Percentiles rank a stretch among this genome's conserved stretches.
Evolutionary conservation across 352 stramenopile genomes (phyloP).

Genomic region (Globisporangium iwayamae): DNA sequence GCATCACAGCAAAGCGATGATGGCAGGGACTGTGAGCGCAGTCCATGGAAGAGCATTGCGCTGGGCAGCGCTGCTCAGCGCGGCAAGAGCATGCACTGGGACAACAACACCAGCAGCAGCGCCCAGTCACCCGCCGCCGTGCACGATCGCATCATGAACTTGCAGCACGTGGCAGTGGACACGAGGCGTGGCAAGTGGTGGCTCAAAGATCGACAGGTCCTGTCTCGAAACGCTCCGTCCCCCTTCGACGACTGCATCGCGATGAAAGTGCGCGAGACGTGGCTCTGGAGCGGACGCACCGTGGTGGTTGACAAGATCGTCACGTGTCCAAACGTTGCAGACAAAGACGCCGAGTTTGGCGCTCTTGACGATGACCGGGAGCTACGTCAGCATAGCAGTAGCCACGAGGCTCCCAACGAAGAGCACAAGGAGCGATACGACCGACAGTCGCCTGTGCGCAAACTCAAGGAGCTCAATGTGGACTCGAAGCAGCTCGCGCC

Average conservation of each 20-base stretch:
- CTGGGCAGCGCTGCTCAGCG: not conserved
- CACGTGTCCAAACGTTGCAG: conserved; percentile 2
- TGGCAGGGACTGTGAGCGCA: not conserved
- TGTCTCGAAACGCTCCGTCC: conserved; percentile 33
- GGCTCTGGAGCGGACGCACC: conserved; percentile 56
- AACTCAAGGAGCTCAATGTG: not conserved
- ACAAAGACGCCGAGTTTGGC: not conserved
- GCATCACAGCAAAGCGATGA: not conserved
- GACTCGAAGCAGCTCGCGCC: conserved; percentile 12
- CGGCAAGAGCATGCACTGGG: conserved; percentile 4
- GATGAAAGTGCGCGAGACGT: conserved; percentile 62
- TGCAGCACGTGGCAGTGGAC: conserved; percentile 41
- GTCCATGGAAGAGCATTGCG: not conserved
- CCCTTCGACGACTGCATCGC: conserved; percentile 27
- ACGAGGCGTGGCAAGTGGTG: conserved; percentile 63
- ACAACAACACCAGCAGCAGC: conserved; percentile 4
- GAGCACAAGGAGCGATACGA: not conserved
- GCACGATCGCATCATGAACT: conserved; percentile 12
- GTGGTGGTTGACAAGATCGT: conserved; percentile 72
- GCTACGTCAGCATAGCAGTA: not conserved
- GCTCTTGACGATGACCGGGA: not conserved
- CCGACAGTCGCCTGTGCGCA: not conserved
- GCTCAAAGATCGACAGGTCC: conserved; percentile 53
- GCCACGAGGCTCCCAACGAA: not conserved
- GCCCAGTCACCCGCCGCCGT: conserved; percentile 8